Evolutionary conservation across 129 eudicot species (phyloP).

Genomic region (Flaveria linearis): DNA sequence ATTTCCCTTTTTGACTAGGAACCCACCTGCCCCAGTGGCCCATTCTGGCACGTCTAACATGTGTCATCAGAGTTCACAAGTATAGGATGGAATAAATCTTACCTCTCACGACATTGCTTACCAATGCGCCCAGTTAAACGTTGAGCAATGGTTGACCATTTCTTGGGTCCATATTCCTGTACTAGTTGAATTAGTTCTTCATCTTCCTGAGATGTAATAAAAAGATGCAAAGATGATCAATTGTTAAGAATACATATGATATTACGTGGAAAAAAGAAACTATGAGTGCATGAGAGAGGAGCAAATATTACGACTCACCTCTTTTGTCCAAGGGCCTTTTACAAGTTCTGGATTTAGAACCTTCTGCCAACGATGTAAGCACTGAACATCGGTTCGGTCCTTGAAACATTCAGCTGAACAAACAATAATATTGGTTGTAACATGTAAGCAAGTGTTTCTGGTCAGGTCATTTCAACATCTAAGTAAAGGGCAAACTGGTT

Average conservation of each 20-base stretch:
- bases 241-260: neutral
- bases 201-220: slow-evolving; percentile 62
- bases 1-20: neutral
- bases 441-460: neutral
- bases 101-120: slow-evolving; percentile 96
- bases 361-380: slow-evolving; percentile 95
- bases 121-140: slow-evolving; percentile 92
- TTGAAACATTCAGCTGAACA: slow-evolving; percentile 80
- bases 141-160: slow-evolving; percentile 90
- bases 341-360: slow-evolving; percentile 89
- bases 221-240: slow-evolving; percentile 9
- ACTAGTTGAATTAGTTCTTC: slow-evolving; percentile 66
- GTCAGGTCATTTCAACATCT: slow-evolving; percentile 6
- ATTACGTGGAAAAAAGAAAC: neutral
- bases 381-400: slow-evolving; percentile 85
- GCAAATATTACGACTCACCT: slow-evolving; percentile 44
- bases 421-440: slow-evolving; percentile 14
- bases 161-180: slow-evolving; percentile 66
- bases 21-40: too few relatives aligned
- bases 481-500: neutral
- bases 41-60: neutral
- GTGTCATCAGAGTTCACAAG: neutral
- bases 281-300: slow-evolving; percentile 4
- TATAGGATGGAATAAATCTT: slow-evolving; percentile 15
- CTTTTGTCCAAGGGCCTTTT: slow-evolving; percentile 96